Base-by-base conservation (phyloP, 192 early-diverging fungal genomes). In the Coemansia sp. region DNA sequence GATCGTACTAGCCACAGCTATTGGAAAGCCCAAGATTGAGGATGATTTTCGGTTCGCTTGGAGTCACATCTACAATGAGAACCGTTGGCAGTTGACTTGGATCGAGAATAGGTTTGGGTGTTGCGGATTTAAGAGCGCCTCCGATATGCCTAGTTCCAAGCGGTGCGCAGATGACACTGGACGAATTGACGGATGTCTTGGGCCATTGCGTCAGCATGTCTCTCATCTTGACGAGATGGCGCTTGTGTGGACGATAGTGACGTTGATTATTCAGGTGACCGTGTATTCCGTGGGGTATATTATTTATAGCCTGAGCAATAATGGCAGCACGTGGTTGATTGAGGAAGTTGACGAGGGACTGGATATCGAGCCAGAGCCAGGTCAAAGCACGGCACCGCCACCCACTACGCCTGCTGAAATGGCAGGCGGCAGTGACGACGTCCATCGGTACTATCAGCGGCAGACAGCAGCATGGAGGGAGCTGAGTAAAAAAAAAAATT, bases 211-310 rank as follows among this genome's bases (percentile, higher is more conserved):
- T n/a, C n/a, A n/a, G n/a, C n/a, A n/a, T n/a, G n/a, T n/a, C n/a
- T n/a, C n/a, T n/a, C n/a, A n/a, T n/a, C n/a, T n/a, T n/a, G n/a
- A n/a, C n/a, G n/a, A n/a, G n/a, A n/a, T n/a, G 61, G 54, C 68
- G 2, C 51, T 76, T 0, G 34, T 27, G 16, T 67, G 72, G 69
- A 52, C 54, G 15, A 18, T 76, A 10, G 36, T 55, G 33, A 75
- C 63, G 6, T 40, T 71, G 20, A 11, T 82, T n/a, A 57, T 65
- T 9, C 79, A 82, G 43, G 43, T 65, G 2, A 13, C 67, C 4
- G 51, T 74, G 3, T n/a, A 74, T 16, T 46, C 44, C 1, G 11
- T 68, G 6, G 79, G 75, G 9, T 62, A 36, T 34, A 42, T 59
- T 27, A 27, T 18, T 66, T 46, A 44, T 71, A 44, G 49, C 18